A percentile compares a stretch with the other conserved stretches of the same genome.
These are phyloP conservation scores for Nannizziopsis arthrosporioides DNA, from an alignment of 2,329 filamentous ascomycete species.

Conservation along the genomic window DNA sequence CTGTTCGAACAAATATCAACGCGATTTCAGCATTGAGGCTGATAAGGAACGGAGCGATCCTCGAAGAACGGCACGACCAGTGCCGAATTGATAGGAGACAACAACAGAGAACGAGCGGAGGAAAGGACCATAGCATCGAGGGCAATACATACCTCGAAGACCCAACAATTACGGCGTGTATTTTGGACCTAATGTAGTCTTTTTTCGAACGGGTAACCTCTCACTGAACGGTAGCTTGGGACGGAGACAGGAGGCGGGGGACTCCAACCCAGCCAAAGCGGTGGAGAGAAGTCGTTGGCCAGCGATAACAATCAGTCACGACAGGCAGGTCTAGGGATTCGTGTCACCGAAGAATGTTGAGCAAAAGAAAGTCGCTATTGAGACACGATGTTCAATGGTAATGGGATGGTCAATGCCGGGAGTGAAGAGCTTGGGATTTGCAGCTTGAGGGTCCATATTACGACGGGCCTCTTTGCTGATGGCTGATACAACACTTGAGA, in stretches of 20 bases:
- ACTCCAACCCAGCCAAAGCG: conserved; percentile 8
- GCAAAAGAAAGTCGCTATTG: not conserved
- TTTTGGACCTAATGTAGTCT: not conserved
- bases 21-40: no score
- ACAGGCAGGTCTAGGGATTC: not conserved
- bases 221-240: not conserved
- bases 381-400: not conserved
- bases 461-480: not conserved
- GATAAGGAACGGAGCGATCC: no score
- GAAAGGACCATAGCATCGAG: not conserved
- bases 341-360: conserved; percentile 7
- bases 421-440: conserved; percentile 4
- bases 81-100: not conserved
- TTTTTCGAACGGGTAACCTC: not conserved
- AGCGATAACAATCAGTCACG: conserved; percentile 1
- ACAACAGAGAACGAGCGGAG: conserved; percentile 1
- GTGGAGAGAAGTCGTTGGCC: conserved; percentile 4
- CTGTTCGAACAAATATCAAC: no score
- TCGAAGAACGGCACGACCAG: conserved; percentile 2
- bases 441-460: conserved; percentile 6
- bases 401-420: not conserved
- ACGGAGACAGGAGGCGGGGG: conserved; percentile 10
- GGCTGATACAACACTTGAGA: conserved; percentile 2
- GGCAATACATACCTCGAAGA: conserved; percentile 6
- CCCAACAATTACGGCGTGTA: conserved; percentile 2